A percentile compares a stretch with the other conserved stretches of the same genome.
phyloP scores from a whole-genome alignment of 257 asterid genomes.

The Solanum pennellii region DNA sequence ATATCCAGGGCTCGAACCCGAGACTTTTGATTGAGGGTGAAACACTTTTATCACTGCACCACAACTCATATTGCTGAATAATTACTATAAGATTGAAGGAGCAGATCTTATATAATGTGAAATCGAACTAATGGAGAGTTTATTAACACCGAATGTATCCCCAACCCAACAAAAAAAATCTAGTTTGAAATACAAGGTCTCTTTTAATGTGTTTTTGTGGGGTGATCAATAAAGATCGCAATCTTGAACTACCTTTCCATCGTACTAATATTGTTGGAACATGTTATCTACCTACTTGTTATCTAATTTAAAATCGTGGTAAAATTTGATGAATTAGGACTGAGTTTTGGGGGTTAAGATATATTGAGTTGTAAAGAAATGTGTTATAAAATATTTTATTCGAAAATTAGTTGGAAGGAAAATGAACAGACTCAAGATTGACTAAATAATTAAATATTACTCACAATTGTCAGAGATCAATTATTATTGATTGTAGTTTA shows the following conservation, averaged over 20 bases:
- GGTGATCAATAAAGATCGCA: neutral
- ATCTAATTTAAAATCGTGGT: neutral
- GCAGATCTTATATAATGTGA: neutral
- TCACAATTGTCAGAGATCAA: too few relatives aligned
- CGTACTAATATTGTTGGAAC: neutral
- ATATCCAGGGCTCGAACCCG: accelerated
- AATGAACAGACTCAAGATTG: too few relatives aligned
- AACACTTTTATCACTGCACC: accelerated
- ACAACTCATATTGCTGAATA: too few relatives aligned
- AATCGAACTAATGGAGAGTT: neutral
- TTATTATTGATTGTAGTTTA: too few relatives aligned
- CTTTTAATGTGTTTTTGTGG: too few relatives aligned
- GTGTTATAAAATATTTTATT: too few relatives aligned
- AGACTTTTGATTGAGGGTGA: too few relatives aligned
- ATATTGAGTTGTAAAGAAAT: too few relatives aligned
- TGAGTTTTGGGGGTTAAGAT: neutral
- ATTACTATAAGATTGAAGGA: neutral
- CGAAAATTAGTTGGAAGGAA: too few relatives aligned
- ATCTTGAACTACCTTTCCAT: neutral
- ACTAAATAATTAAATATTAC: too few relatives aligned
- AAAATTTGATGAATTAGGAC: neutral
- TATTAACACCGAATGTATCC: neutral
- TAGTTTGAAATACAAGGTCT: neutral
- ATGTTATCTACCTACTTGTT: neutral
- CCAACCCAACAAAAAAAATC: neutral